These are phyloP conservation scores for Colletotrichum lini DNA, from an alignment of 2,329 filamentous ascomycete genomes.

Conservation along the genomic window DNA sequence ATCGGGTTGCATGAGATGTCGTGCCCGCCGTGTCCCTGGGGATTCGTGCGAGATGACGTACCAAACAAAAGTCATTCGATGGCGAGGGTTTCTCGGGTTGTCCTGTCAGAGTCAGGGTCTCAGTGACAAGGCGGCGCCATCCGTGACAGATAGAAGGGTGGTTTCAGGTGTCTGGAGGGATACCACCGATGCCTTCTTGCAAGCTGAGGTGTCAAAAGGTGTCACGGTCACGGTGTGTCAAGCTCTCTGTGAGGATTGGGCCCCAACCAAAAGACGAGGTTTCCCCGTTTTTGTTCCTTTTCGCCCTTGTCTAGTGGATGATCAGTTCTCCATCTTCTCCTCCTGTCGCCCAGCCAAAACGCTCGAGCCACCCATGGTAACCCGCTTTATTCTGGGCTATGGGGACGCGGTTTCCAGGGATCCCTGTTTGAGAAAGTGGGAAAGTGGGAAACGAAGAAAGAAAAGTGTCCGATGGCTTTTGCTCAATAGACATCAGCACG, in stretches of 20 bases:
- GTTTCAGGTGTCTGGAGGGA: conserved; percentile 18
- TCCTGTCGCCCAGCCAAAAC: conserved; percentile 41
- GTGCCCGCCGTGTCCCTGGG: neutral
- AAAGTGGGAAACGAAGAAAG: neutral
- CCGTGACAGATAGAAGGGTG: conserved; percentile 25
- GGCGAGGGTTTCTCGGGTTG: neutral
- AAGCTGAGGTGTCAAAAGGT: conserved; percentile 1
- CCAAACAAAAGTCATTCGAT: neutral
- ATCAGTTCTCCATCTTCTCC: conserved; percentile 34
- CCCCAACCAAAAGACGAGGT: neutral
- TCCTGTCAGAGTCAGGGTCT: conserved; percentile 5
- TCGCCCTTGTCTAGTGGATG: conserved; percentile 33
- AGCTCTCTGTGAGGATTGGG: neutral
- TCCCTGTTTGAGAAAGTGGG: conserved; percentile 20
- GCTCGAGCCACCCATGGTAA: conserved; percentile 20
- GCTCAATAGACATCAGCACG: neutral
- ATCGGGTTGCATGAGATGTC: neutral
- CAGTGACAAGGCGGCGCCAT: conserved; percentile 17
- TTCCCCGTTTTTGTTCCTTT: conserved; percentile 19
- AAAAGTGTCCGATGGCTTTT: conserved; percentile 13
- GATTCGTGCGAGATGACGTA: conserved; percentile 11
- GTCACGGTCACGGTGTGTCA: conserved; percentile 10
- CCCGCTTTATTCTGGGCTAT: conserved; percentile 20
- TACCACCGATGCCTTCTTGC: neutral
- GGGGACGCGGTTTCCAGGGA: conserved; percentile 24